Conservation (phyloP, 768 basidiomycete species). For the Psilocybe subaeruginosa region DNA sequence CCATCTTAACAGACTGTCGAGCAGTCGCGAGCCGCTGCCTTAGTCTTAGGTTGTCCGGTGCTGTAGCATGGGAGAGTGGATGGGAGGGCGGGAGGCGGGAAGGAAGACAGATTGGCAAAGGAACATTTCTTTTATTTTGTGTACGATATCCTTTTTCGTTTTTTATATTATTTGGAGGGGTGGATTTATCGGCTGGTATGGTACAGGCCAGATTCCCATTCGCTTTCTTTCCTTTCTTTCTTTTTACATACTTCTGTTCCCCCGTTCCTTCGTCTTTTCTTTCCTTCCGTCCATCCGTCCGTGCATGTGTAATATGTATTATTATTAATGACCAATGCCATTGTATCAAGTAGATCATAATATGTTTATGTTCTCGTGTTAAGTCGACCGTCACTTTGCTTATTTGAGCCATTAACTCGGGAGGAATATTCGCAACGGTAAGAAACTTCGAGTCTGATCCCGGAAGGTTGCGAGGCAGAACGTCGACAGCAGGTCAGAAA, state of each 20-base stretch:
- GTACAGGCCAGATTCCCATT: not conserved
- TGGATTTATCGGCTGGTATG: not conserved
- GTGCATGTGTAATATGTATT: not conserved
- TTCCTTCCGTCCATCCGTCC: not conserved
- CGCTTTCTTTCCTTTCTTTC: not conserved
- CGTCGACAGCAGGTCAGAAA: too few species aligned
- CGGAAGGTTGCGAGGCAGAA: too few species aligned
- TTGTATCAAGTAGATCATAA: not conserved
- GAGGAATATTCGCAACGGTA: too few species aligned
- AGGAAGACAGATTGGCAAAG: not conserved
- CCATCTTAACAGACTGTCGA: constrained; percentile 84
- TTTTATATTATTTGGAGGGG: not conserved
- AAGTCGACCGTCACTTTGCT: too few species aligned
- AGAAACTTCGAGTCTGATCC: too few species aligned
- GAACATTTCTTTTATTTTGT: constrained; percentile 15
- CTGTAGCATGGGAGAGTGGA: too few species aligned
- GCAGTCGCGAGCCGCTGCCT: constrained; percentile 78
- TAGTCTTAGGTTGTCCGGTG: constrained; percentile 17
- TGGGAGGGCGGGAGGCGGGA: too few species aligned
- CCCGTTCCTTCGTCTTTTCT: not conserved
- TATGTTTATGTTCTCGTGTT: too few species aligned
- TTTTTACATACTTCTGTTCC: not conserved
- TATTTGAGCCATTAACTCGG: too few species aligned
- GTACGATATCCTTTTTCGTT: not conserved
- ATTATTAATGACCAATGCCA: not conserved